These are phyloP conservation scores for Teunomyces barrocoloradensis DNA, from an alignment of 805 yeast genomes.

Conservation along the genomic window DNA sequence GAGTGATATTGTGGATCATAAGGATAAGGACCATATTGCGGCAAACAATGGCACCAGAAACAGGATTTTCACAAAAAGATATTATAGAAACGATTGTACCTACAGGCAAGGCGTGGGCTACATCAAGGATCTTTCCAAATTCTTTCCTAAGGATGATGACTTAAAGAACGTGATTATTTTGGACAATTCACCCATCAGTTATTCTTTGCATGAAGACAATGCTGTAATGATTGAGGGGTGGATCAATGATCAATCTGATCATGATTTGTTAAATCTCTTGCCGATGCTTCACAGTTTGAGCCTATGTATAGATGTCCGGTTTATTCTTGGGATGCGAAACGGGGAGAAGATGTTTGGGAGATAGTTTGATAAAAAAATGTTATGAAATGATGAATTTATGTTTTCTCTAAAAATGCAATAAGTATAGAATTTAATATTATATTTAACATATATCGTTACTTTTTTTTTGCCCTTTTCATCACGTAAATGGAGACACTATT, in stretches of 20 bases:
- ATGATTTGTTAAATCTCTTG: conserved; percentile 73
- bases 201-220: conserved; percentile 77
- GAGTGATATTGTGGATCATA: conserved; percentile 41
- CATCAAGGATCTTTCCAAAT: conserved; percentile 48
- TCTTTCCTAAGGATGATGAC: conserved; percentile 62
- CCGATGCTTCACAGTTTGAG: conserved; percentile 79
- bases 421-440: no score
- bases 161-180: conserved; percentile 70
- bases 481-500: not conserved
- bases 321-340: conserved; percentile 65
- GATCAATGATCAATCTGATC: conserved; percentile 94
- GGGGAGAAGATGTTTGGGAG: conserved; percentile 64
- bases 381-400: not conserved
- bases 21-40: conserved; percentile 3
- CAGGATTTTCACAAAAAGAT: conserved; percentile 53
- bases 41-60: not conserved
- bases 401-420: not conserved
- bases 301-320: conserved; percentile 80
- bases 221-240: conserved; percentile 96
- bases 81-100: conserved; percentile 78
- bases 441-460: no score
- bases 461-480: not conserved
- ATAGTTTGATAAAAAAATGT: not conserved
- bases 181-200: conserved; percentile 92
- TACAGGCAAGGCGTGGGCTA: conserved; percentile 79